These are phyloP conservation scores for Piromyces finnis DNA, from an alignment of 192 early-diverging fungal genomes.

Conservation along the genomic window DNA sequence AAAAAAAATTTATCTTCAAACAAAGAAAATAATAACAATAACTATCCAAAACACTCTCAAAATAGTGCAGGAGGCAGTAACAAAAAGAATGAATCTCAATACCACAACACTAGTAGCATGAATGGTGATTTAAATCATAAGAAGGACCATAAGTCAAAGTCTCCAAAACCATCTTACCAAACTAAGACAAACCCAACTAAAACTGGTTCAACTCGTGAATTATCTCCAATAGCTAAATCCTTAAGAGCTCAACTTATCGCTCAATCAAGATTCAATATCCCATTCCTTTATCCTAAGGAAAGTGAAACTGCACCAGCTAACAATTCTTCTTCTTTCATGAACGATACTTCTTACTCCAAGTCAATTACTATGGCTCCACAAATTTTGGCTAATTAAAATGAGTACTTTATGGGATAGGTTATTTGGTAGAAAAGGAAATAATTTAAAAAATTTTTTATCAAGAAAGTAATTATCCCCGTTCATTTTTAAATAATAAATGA, in stretches of 20 bases:
- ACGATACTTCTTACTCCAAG: neutral
- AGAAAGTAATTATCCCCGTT: neutral
- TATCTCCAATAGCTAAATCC: neutral
- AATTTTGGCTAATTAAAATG: neutral
- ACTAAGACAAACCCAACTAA: neutral
- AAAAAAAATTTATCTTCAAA: neutral
- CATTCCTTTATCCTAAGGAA: neutral
- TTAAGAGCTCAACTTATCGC: neutral
- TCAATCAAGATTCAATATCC: neutral
- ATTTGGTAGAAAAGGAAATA: too few species aligned
- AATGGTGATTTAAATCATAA: neutral
- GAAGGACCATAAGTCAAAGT: neutral
- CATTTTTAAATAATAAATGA: neutral
- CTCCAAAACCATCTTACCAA: neutral
- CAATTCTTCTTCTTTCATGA: neutral
- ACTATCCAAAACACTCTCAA: neutral
- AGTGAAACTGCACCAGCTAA: neutral
- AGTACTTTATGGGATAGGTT: neutral
- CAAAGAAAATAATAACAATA: neutral
- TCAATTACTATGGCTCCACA: neutral
- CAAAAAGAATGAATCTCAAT: neutral
- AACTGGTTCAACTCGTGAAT: neutral
- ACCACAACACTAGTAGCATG: neutral
- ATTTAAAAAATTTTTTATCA: too few species aligned
- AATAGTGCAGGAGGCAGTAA: neutral